Conservation (phyloP, 257 asterid genomes). For the Fraxinus americana region DNA sequence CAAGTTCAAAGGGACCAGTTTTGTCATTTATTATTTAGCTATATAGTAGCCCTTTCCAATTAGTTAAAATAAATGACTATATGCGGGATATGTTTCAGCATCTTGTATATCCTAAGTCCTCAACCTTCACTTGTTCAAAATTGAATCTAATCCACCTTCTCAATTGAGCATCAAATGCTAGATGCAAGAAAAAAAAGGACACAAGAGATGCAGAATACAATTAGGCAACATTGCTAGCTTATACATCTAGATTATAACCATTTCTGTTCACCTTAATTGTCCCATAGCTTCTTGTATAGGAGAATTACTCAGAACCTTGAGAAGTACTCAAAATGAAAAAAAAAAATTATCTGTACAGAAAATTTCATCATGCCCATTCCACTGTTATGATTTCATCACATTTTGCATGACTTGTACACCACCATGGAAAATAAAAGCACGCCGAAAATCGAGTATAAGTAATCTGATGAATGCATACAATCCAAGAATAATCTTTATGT, state of each 20-base stretch:
- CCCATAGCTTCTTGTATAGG: neutral
- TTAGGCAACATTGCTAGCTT: neutral
- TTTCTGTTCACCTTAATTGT: neutral
- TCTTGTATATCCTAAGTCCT: neutral
- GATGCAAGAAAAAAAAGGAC: neutral
- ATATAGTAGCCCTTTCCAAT: neutral
- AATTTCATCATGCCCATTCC: neutral
- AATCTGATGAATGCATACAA: too few species aligned
- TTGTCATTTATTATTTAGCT: neutral
- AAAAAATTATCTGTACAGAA: neutral
- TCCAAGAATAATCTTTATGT: too few species aligned
- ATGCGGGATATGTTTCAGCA: too few species aligned
- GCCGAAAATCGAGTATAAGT: too few species aligned
- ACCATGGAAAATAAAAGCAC: neutral
- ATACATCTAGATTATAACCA: neutral
- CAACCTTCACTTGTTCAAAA: neutral
- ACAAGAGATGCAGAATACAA: neutral
- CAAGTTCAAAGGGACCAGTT: neutral
- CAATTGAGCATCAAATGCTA: neutral
- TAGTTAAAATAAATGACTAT: neutral
- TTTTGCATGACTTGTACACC: neutral
- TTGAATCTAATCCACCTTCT: neutral
- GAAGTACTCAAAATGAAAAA: neutral
- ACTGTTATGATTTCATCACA: neutral
- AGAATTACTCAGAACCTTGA: neutral